A percentile compares a stretch with the other conserved stretches of the same genome.
phyloP scores from a whole-genome alignment of 495 filamentous ascomycete species.

The Terfezia claveryi region DNA sequence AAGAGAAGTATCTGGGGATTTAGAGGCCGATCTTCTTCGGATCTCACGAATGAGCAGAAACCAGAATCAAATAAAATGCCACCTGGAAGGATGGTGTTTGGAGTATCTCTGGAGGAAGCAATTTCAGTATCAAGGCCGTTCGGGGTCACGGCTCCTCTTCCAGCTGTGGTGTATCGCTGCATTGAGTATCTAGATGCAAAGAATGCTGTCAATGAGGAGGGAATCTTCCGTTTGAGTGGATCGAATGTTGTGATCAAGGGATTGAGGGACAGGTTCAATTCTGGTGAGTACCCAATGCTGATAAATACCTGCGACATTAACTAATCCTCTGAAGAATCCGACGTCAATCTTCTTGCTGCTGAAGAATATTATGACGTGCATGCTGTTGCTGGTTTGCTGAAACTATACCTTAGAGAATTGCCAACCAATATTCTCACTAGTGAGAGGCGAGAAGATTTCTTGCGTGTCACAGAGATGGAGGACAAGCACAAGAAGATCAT shows the following conservation, averaged over 20 bases:
- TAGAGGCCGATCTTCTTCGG: conserved; percentile 41
- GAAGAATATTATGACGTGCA: conserved; percentile 88
- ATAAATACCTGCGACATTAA: neutral
- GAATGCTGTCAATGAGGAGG: conserved; percentile 67
- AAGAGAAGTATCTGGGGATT: conserved; percentile 94
- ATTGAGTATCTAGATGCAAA: conserved; percentile 80
- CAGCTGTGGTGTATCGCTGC: conserved; percentile 91
- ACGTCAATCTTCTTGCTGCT: conserved; percentile 67
- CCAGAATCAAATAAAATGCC: conserved; percentile 13
- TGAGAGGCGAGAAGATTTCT: conserved; percentile 74
- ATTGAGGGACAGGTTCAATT: conserved; percentile 78
- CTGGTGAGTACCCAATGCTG: conserved; percentile 40
- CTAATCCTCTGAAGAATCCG: conserved; percentile 38
- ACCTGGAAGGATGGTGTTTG: conserved; percentile 37
- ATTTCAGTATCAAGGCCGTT: conserved; percentile 55
- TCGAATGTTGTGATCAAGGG: conserved; percentile 86
- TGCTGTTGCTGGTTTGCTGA: conserved; percentile 82
- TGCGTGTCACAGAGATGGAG: conserved; percentile 45
- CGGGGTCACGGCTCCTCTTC: conserved; percentile 49
- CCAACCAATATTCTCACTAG: conserved; percentile 76
- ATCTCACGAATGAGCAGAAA: conserved; percentile 22
- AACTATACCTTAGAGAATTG: conserved; percentile 80
- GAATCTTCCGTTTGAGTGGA: conserved; percentile 87
- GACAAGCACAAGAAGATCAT: conserved; percentile 53
- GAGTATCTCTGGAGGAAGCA: conserved; percentile 66